Evolutionary conservation across 2,329 filamentous ascomycete species (phyloP).

Genomic region (Aspergillus pseudonomiae): DNA sequence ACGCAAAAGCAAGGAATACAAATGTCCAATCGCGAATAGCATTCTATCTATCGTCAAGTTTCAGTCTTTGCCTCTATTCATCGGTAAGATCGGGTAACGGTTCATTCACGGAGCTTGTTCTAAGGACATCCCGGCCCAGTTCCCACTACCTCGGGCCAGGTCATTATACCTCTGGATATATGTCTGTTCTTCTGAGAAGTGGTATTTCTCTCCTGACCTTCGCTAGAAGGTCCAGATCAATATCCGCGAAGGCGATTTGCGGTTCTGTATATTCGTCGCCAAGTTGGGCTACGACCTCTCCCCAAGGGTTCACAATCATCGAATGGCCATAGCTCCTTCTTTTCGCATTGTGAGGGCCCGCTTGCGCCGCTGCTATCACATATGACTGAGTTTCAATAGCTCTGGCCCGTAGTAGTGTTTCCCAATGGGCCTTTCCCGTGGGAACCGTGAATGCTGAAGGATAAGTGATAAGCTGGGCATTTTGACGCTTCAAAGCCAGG

Average conservation of each 20-base stretch:
- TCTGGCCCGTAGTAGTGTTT: slow-evolving; percentile 72
- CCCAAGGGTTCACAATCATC: slow-evolving; percentile 87
- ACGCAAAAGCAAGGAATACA: slow-evolving; percentile 16
- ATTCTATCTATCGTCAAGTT: not conserved
- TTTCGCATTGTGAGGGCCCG: slow-evolving; percentile 73
- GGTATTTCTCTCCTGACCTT: slow-evolving; percentile 61
- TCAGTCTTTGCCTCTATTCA: not conserved
- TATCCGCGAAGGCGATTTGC: slow-evolving; percentile 54
- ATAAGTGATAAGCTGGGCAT: slow-evolving; percentile 79
- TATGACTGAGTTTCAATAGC: slow-evolving; percentile 90
- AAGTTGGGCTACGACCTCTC: slow-evolving; percentile 69
- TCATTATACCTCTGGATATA: slow-evolving; percentile 49
- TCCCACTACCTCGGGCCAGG: not conserved
- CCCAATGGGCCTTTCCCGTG: slow-evolving; percentile 86
- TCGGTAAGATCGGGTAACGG: not conserved
- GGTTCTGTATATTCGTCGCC: slow-evolving; percentile 49
- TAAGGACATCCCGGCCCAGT: not conserved
- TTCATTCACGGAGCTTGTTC: not conserved
- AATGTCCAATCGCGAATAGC: not conserved
- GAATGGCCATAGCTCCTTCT: slow-evolving; percentile 83
- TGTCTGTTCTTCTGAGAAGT: slow-evolving; percentile 57
- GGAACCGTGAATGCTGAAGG: slow-evolving; percentile 88
- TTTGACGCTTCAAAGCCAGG: slow-evolving; percentile 65
- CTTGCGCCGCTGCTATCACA: slow-evolving; percentile 83
- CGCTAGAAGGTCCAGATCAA: slow-evolving; percentile 56